phyloP scores from a whole-genome alignment of 148 eudicot species.

The Arbutus unedo region DNA sequence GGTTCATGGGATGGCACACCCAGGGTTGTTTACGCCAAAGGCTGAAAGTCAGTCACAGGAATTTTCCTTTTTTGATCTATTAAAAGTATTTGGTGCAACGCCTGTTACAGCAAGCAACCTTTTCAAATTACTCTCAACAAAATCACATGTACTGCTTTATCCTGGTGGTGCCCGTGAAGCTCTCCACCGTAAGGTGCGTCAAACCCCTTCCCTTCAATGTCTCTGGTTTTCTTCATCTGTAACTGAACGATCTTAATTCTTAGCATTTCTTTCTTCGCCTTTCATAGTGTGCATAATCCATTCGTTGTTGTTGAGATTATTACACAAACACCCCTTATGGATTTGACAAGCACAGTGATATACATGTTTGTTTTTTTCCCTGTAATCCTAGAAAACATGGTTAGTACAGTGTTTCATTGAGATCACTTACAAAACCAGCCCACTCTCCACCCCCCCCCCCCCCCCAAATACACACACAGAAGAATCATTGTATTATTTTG shows the following conservation, averaged over 20 bases:
- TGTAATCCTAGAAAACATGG: background rate
- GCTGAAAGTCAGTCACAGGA: constrained; percentile 28
- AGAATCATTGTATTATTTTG: background rate
- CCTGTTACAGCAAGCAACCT: constrained; percentile 72
- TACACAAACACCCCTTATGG: background rate
- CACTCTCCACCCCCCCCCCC: too few relatives aligned
- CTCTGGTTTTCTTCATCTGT: background rate
- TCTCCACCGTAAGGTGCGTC: constrained; percentile 72
- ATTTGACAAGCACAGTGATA: background rate
- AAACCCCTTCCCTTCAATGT: background rate
- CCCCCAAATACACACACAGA: background rate
- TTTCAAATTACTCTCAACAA: constrained; percentile 59
- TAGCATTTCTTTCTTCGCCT: background rate
- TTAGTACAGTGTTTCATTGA: background rate
- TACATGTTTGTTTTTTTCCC: background rate
- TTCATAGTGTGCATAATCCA: background rate
- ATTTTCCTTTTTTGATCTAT: constrained; percentile 41
- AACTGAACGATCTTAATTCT: background rate
- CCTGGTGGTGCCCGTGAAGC: constrained; percentile 99
- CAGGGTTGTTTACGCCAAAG: constrained; percentile 38
- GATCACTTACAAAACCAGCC: background rate
- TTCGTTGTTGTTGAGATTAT: background rate
- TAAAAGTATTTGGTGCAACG: constrained; percentile 62
- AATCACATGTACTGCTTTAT: constrained; percentile 75
- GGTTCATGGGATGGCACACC: constrained; percentile 88